These are phyloP conservation scores for Kuraishia ogatae DNA, from an alignment of 805 yeast genomes.

Conservation along the genomic window DNA sequence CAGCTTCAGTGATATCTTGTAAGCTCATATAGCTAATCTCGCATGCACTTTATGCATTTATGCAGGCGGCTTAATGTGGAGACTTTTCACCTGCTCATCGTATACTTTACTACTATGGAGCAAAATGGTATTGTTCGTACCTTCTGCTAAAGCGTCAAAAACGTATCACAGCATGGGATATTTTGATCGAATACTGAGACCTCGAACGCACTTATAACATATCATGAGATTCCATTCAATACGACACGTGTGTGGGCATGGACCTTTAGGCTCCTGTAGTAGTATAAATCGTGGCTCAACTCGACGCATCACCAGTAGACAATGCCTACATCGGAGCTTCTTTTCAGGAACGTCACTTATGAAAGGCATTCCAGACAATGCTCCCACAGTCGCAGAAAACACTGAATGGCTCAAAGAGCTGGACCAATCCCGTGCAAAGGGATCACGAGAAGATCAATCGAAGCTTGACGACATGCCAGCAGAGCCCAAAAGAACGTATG, in stretches of 20 bases:
- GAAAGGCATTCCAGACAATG: conserved; percentile 23
- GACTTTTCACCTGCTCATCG: background rate
- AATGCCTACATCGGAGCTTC: background rate
- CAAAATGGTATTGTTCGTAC: too few relatives aligned
- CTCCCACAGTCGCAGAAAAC: conserved; percentile 24
- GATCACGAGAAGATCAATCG: background rate
- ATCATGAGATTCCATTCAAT: background rate
- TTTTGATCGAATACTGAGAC: too few relatives aligned
- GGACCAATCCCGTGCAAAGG: conserved; percentile 1
- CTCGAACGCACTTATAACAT: background rate
- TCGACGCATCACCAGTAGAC: background rate
- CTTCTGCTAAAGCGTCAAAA: too few relatives aligned
- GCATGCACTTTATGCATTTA: background rate
- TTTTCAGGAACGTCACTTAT: background rate
- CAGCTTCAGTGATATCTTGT: too few relatives aligned
- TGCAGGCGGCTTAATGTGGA: background rate
- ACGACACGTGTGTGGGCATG: background rate
- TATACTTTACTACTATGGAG: too few relatives aligned
- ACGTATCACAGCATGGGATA: too few relatives aligned
- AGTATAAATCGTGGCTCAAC: background rate
- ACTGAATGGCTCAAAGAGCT: conserved; percentile 20
- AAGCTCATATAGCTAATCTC: background rate
- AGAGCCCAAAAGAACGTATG: background rate
- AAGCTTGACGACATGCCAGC: background rate
- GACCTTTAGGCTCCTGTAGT: background rate